Percentiles rank a stretch among this genome's conserved stretches.
phyloP scores from a whole-genome alignment of 2,329 filamentous ascomycete genomes.

The Xylariaceae sp. region DNA sequence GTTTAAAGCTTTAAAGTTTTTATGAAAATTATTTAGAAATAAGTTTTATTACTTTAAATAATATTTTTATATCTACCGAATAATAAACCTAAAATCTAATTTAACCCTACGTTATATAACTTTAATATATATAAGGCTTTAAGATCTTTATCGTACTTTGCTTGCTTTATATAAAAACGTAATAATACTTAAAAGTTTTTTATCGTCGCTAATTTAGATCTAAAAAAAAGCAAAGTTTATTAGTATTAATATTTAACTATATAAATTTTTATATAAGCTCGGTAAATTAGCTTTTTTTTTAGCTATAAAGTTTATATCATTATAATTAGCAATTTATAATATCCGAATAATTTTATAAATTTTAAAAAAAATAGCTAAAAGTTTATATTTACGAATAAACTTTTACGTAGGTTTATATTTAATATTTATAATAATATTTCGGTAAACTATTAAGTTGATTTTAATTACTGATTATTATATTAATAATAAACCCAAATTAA shows the following conservation, averaged over 20 bases:
- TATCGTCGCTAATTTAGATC: neutral
- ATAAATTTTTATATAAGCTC: no score
- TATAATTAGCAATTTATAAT: no score
- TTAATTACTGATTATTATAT: no score
- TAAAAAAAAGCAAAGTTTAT: neutral
- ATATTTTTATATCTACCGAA: neutral
- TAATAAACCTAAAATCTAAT: neutral
- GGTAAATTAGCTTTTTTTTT: no score
- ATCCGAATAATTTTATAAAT: no score
- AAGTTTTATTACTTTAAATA: neutral
- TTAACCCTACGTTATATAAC: neutral
- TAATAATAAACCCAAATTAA: neutral
- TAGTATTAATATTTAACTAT: neutral
- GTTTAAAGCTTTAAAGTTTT: constrained; percentile 2
- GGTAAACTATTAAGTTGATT: no score
- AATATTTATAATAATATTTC: neutral
- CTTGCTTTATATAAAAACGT: neutral
- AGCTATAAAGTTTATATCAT: no score
- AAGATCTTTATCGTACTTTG: neutral
- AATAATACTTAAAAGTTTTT: constrained; percentile 1
- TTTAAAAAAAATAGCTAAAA: no score
- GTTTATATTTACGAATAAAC: no score
- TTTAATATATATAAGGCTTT: neutral
- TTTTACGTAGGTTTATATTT: no score
- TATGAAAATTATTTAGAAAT: no score